phyloP scores from a whole-genome alignment of 2,329 filamentous ascomycete genomes.

The Ophioceras dolichostomum region DNA sequence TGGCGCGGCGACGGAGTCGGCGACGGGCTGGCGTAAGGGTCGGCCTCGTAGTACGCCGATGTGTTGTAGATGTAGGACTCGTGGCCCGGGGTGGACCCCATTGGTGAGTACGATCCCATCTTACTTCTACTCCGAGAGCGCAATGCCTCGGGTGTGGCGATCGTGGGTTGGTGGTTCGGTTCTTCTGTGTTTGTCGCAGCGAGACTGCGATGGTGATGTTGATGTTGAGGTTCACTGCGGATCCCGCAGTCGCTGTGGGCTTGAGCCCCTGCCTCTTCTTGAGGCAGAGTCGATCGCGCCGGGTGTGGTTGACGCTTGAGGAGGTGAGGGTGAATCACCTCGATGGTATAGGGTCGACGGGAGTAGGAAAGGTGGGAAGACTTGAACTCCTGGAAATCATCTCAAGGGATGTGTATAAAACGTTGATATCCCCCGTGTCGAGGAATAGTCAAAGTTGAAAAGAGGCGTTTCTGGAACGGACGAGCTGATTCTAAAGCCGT shows the following conservation, averaged over 20 bases:
- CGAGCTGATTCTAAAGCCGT: too few relatives aligned
- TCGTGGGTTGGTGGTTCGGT: too few relatives aligned
- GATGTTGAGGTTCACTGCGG: too few relatives aligned
- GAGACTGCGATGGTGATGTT: too few relatives aligned
- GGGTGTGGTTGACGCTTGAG: slow-evolving; percentile 31
- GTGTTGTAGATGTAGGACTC: too few relatives aligned
- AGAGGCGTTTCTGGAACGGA: too few relatives aligned
- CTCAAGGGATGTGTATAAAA: slow-evolving; percentile 28
- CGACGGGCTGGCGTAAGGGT: slow-evolving; percentile 39
- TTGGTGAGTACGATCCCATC: slow-evolving; percentile 30
- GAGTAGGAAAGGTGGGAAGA: slow-evolving; percentile 42
- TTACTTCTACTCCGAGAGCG: slow-evolving; percentile 17
- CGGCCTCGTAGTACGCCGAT: slow-evolving; percentile 41
- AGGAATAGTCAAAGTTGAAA: too few relatives aligned
- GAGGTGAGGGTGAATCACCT: slow-evolving; percentile 37
- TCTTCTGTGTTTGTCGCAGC: too few relatives aligned
- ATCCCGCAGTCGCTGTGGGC: too few relatives aligned
- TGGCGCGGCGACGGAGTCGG: slow-evolving; percentile 43
- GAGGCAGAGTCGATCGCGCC: slow-evolving; percentile 17
- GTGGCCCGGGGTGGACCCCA: slow-evolving; percentile 34
- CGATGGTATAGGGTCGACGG: slow-evolving; percentile 44
- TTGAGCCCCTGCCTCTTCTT: too few relatives aligned
- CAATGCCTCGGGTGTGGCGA: slow-evolving; percentile 7
- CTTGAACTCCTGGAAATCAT: slow-evolving; percentile 45
- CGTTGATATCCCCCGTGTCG: slow-evolving; percentile 10